Base-by-base conservation (phyloP, 768 basidiomycete species). In the Tephrocybe sp. region DNA sequence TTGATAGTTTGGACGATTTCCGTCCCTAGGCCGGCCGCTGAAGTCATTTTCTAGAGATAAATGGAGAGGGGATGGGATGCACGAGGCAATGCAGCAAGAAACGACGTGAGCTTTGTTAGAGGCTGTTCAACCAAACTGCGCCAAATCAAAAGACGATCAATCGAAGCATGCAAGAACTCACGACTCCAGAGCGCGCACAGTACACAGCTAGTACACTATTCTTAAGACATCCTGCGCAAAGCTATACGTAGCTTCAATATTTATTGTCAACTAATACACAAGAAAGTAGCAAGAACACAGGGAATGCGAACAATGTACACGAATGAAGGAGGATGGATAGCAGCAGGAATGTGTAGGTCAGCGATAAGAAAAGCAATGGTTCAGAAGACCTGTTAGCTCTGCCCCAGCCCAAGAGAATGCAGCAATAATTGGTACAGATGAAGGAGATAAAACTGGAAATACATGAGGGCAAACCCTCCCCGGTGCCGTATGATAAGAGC, bases 1-100 rank as follows among this genome's bases (percentile, higher is more conserved):
- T 93, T 93, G 63, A 93, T 74, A 45, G 89, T 80, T 31, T 73
- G 66, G 48, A 93, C 90, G 55, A 93, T 89, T 65, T 93, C 91
- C 58, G 80, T 74, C 48, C 91, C 91, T 59, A 93, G 83, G 48
- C 87, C 84, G 48, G 81, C 75, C 42, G 79, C 69, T 38, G 84
- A 76, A 34, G 84, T 73, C 74, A 78, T 79, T 60, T 62, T 69
- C 59, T 70, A 63, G 52, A 54, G 55, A 41, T 52, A 57, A 55
- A 53, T 45, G 35, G 43, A 48, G 60, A 52, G 35, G 50, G 49
- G 47, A 48, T 52, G 56, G 51, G 41, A 20, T 48, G 36, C 9
- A 35, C 13, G 44, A n/a, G 39, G 45, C 39, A 57, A 53, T 48
- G 52, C 53, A 52, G 55, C 48, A 50, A 43, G 32, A n/a, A 39